Percentiles rank a stretch among this genome's conserved stretches.
Conservation (phyloP, 2,329 filamentous ascomycete genomes). For the Chaetomium sp. region DNA sequence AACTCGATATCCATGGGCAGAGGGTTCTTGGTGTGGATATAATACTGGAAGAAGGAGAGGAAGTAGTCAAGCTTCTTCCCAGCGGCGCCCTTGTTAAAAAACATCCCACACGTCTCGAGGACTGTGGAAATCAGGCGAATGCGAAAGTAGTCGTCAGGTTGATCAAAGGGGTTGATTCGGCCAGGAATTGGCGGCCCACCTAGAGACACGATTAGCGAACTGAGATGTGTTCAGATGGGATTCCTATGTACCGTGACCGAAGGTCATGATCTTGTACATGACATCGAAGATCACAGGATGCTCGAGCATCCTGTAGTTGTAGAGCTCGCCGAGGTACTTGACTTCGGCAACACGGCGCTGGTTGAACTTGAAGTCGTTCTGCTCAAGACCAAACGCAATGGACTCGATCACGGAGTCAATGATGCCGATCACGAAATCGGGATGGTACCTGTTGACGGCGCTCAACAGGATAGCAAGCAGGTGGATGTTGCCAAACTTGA, state of each 20-base stretch:
- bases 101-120: slow-evolving; percentile 93
- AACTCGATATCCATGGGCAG: slow-evolving; percentile 98
- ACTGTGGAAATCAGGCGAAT: slow-evolving; percentile 87
- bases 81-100: slow-evolving; percentile 88
- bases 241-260: slow-evolving; percentile 69
- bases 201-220: slow-evolving; percentile 34
- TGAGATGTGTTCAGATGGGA: neutral
- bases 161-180: slow-evolving; percentile 74
- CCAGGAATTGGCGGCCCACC: slow-evolving; percentile 81
- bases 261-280: slow-evolving; percentile 91
- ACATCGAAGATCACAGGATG: slow-evolving; percentile 94
- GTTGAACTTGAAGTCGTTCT: slow-evolving; percentile 97
- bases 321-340: slow-evolving; percentile 94
- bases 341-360: slow-evolving; percentile 93
- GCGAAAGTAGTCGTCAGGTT: slow-evolving; percentile 93
- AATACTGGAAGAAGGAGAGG: slow-evolving; percentile 94
- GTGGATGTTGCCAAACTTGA: slow-evolving; percentile 97
- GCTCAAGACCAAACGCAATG: slow-evolving; percentile 83
- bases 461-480: slow-evolving; percentile 87
- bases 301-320: slow-evolving; percentile 97
- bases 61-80: slow-evolving; percentile 99
- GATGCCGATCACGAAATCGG: slow-evolving; percentile 84
- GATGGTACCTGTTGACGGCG: slow-evolving; percentile 87
- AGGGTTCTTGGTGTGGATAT: slow-evolving; percentile 85
- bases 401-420: slow-evolving; percentile 91